Base-by-base conservation (phyloP, 2,329 filamentous ascomycete species). In the Lecanicillium sp. region DNA sequence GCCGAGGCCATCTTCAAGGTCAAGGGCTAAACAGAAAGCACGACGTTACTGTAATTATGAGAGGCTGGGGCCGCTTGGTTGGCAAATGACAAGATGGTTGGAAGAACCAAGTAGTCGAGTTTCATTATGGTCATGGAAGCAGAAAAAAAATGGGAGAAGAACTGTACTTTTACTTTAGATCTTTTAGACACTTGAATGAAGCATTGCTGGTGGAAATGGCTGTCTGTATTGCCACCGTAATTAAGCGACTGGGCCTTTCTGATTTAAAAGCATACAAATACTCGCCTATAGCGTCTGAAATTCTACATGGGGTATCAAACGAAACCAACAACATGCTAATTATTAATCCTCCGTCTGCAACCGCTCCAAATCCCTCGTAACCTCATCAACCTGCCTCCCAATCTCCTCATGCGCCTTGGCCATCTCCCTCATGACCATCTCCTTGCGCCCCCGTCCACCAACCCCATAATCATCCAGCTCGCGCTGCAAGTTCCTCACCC, bases 1-100 rank as follows among this genome's bases (percentile, higher is more conserved):
- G 85, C 85, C 44, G 80, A 90, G 71, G 74, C 83, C 57, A 90
- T 92, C 64, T 87, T 78, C 73, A 85, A 86, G 67, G 76, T 92
- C 59, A 88, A 83, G 64, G 81, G 82, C 57, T 79, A 71, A 54
- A 46, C 8, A n/a, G n/a, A n/a, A n/a, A n/a, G n/a, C n/a, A n/a
- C n/a, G n/a, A 11, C 11, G 7, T 25, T 25, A 11, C 6, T 11
- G 22, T 25, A 25, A 11, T 25, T 25, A 25, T 25, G 22, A 25
- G 22, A 11, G 22, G 22, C 22, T 25, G 22, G 22, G 11, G 7
- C 22, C 7, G 6, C 22, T 25, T 25, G 22, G 22, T 25, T 25
- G 6, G 22, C 6, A 11, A 25, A 25, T 25, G 22, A 6, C 22
- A 25, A 25, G 22, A 25, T n/a, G n/a, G n/a, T n/a, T n/a, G n/a